Base-by-base conservation (phyloP, 192 early-diverging fungal species). In the Backusella circina region DNA sequence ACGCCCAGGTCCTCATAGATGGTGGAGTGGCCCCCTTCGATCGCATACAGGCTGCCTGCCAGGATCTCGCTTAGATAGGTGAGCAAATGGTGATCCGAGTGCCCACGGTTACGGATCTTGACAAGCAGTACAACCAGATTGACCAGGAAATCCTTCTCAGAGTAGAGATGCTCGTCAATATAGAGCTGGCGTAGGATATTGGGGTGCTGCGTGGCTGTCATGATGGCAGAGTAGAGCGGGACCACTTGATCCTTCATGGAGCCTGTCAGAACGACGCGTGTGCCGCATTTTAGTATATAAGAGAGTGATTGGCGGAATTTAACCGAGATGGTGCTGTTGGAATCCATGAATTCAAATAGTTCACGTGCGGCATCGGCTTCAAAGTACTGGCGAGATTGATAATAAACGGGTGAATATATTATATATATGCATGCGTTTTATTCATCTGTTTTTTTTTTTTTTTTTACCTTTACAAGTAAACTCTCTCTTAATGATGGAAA, bases 241-340 rank as follows among this genome's bases (percentile, higher is more conserved):
- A 99, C 97, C 0, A 97, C 97, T 80, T 99, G 96, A 79, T 99
- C 97, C 70, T 96, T 93, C 95, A 96, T 93, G 2, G 91, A 92
- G 2, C 92, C 96, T 15, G 96, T 86, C 37, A 92, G 88, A 3
- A 93, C 89, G 16, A 94, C 78, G 18, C 93, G 85, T 12, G 93
- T 86, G 4, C 96, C 96, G 4, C 76, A 76, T 21, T 87, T 77
- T 30, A 97, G 80, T 9, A 96, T 83, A 0, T 84, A 84, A 23
- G 81, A 77, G 37, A 97, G 83, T 2, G 94, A 91, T 2, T 88
- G 85, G 16, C 91, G 86, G 71, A 95, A 99, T 33, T 86, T 86
- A 75, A 84, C 80, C 37, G 94, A 83, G 44, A 95, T 92, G 0
- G 70, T 75, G 10, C 91, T 90, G 23, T 84, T 89, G 1, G 92